Conservation (phyloP, 257 asterid species). For the Solanum boliviense region DNA sequence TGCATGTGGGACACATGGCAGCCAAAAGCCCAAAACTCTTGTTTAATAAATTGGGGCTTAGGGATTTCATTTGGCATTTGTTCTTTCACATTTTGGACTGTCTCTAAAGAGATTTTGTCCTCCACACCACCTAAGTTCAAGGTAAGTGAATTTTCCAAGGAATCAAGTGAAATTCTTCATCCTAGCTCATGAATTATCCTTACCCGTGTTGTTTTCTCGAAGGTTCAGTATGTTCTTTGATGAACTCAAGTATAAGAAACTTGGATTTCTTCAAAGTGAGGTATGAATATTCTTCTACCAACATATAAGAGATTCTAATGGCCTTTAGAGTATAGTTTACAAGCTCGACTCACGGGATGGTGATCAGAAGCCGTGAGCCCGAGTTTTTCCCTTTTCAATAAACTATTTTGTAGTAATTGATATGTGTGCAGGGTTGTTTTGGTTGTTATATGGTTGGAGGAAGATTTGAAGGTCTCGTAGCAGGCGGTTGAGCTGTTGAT, state of each 20-base stretch:
- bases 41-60: background rate
- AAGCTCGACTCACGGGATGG: background rate
- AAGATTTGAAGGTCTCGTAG: background rate
- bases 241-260: background rate
- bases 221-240: background rate
- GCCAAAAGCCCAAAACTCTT: background rate
- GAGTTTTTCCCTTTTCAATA: background rate
- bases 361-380: background rate
- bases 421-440: background rate
- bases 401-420: background rate
- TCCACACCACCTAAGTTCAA: background rate
- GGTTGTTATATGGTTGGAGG: background rate
- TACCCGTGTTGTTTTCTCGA: background rate
- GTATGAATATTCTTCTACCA: background rate
- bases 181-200: background rate
- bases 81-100: background rate
- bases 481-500: background rate
- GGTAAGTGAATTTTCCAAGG: background rate
- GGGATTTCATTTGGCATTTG: background rate
- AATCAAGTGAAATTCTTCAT: background rate
- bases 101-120: background rate
- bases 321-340: background rate
- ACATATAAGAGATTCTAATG: background rate
- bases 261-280: background rate
- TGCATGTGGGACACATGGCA: background rate